Percentiles rank a stretch among this genome's conserved stretches.
phyloP scores from a whole-genome alignment of 768 basidiomycete genomes.

The Pisolithus marmoratus region DNA sequence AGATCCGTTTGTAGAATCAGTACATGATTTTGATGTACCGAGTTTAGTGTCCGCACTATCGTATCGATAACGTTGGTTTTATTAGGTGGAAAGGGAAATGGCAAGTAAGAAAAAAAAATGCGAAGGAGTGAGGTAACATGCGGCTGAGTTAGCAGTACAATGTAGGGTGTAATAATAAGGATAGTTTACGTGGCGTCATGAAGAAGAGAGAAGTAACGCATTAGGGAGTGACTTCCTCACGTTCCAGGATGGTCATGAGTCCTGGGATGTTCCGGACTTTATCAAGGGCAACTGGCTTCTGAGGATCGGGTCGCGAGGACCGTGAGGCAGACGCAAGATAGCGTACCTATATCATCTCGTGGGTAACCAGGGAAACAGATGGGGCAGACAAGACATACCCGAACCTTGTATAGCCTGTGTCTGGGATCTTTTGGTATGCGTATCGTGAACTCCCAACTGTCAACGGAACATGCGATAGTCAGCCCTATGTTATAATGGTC shows the following conservation, averaged over 20 bases:
- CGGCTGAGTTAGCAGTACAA: conserved; percentile 5
- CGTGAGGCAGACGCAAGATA: conserved; percentile 59
- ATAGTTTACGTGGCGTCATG: neutral
- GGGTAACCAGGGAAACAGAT: neutral
- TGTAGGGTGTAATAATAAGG: neutral
- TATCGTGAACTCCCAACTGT: conserved; percentile 63
- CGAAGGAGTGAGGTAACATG: neutral
- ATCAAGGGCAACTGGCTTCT: conserved; percentile 56
- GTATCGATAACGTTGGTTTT: too few species aligned
- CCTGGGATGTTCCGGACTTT: conserved; percentile 59
- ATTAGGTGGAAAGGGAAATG: neutral
- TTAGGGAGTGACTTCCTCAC: conserved; percentile 28
- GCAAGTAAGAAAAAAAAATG: neutral
- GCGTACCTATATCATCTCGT: conserved; percentile 40
- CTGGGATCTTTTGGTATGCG: conserved; percentile 44
- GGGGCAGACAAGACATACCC: conserved; percentile 34
- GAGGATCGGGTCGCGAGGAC: conserved; percentile 48
- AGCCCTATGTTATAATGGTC: conserved; percentile 1
- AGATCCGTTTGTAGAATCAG: too few species aligned
- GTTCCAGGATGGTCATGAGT: conserved; percentile 64
- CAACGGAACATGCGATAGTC: neutral
- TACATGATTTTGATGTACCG: too few species aligned
- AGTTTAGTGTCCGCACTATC: too few species aligned
- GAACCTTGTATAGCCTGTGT: conserved; percentile 52
- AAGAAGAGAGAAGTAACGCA: neutral